These are phyloP conservation scores for Solanum chiquidenum DNA, from an alignment of 257 asterid species.

Conservation along the genomic window DNA sequence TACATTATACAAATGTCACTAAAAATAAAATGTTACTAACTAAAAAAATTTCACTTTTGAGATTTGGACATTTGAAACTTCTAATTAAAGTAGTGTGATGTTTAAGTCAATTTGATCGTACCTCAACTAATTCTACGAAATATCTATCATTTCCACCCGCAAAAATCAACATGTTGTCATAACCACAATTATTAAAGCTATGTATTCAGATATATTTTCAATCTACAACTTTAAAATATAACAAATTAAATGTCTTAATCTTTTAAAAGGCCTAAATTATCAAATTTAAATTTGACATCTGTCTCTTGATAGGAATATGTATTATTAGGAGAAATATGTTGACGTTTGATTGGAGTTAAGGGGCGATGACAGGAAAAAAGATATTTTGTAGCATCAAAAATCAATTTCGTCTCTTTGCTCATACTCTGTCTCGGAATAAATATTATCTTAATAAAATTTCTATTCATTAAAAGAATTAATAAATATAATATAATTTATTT, in stretches of 20 bases:
- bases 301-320: not conserved
- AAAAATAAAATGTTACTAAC: too few relatives aligned
- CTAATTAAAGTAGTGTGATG: not conserved
- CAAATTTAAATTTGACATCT: not conserved
- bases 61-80: not conserved
- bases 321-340: not conserved
- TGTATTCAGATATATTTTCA: not conserved
- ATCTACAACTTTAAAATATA: not conserved
- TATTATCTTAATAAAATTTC: too few relatives aligned
- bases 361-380: not conserved
- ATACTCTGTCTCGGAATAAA: not conserved
- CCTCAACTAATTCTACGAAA: too few relatives aligned
- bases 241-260: not conserved
- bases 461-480: too few relatives aligned
- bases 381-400: not conserved
- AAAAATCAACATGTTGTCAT: too few relatives aligned
- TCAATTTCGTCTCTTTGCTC: not conserved
- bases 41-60: too few relatives aligned
- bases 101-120: too few relatives aligned
- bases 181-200: too few relatives aligned
- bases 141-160: too few relatives aligned
- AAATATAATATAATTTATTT: too few relatives aligned
- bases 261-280: not conserved
- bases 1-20: not conserved
- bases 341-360: not conserved